phyloP scores from a whole-genome alignment of 2,329 filamentous ascomycete species.

The Blastomyces percursus region DNA sequence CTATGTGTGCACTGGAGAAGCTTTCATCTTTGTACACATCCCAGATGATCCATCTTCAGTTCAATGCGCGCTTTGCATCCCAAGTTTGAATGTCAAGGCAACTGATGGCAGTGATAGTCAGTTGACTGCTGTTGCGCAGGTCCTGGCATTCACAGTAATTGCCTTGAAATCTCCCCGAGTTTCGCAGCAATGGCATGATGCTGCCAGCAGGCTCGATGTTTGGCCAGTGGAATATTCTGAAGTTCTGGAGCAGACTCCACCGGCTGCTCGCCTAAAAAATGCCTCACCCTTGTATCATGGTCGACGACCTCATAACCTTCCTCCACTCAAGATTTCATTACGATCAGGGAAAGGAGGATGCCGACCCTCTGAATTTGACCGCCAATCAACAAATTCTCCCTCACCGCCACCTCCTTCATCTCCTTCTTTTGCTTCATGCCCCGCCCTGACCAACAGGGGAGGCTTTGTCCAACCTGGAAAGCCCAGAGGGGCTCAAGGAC shows the following conservation, averaged over 20 bases:
- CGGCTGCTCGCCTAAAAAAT: constrained; percentile 4
- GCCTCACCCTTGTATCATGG: constrained; percentile 3
- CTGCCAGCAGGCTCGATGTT: constrained; percentile 18
- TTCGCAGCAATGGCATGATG: constrained; percentile 9
- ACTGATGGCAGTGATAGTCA: constrained; percentile 27
- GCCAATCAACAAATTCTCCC: too few species aligned
- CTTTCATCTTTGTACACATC: constrained; percentile 24
- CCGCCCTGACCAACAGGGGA: too few species aligned
- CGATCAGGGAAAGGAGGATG: constrained; percentile 7
- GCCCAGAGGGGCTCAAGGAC: too few species aligned
- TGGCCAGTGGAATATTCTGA: constrained; percentile 26
- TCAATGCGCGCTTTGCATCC: constrained; percentile 13
- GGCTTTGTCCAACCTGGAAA: too few species aligned
- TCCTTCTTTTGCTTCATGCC: too few species aligned
- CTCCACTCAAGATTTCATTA: constrained; percentile 6
- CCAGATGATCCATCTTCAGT: constrained; percentile 15
- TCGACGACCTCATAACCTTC: constrained; percentile 2
- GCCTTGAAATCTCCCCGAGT: constrained; percentile 4
- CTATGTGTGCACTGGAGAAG: constrained; percentile 23
- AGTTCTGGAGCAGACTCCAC: constrained; percentile 9
- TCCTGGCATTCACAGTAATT: constrained; percentile 27
- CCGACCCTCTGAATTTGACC: not conserved
- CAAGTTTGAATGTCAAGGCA: constrained; percentile 16
- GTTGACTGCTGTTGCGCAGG: constrained; percentile 29
- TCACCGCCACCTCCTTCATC: too few species aligned